Conservation (phyloP, 345 rosid species). For the Citrus sp. region DNA sequence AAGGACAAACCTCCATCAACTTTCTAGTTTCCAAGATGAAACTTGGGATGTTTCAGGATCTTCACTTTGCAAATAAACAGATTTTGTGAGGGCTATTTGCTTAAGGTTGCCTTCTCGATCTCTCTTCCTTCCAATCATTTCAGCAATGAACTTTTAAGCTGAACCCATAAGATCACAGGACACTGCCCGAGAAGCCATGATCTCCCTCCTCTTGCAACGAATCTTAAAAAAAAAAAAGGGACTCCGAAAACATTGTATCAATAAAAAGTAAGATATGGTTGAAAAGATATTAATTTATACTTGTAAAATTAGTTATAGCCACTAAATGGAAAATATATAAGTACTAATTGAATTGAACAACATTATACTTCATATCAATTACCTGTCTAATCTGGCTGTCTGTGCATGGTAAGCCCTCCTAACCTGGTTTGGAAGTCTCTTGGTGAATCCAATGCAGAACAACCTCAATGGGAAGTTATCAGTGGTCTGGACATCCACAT, state of each 20-base stretch:
- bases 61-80: too few relatives aligned
- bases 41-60: too few relatives aligned
- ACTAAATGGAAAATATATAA: neutral
- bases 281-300: too few relatives aligned
- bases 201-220: slow-evolving; percentile 86
- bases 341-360: neutral
- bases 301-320: too few relatives aligned
- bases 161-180: slow-evolving; percentile 85
- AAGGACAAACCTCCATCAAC: too few relatives aligned
- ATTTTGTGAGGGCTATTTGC: slow-evolving; percentile 51
- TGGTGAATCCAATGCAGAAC: slow-evolving; percentile 91
- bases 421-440: slow-evolving; percentile 89
- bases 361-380: too few relatives aligned
- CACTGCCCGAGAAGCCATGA: slow-evolving; percentile 69
- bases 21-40: too few relatives aligned
- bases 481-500: slow-evolving; percentile 95
- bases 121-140: slow-evolving; percentile 65
- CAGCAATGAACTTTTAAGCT: slow-evolving; percentile 73
- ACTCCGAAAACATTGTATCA: neutral
- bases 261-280: neutral
- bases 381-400: slow-evolving; percentile 82
- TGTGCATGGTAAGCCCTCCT: slow-evolving; percentile 93
- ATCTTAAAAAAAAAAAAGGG: slow-evolving; percentile 30
- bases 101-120: slow-evolving; percentile 76
- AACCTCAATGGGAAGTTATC: slow-evolving; percentile 77